Conservation (phyloP, 805 yeast species). For the Lachancea sp. region DNA sequence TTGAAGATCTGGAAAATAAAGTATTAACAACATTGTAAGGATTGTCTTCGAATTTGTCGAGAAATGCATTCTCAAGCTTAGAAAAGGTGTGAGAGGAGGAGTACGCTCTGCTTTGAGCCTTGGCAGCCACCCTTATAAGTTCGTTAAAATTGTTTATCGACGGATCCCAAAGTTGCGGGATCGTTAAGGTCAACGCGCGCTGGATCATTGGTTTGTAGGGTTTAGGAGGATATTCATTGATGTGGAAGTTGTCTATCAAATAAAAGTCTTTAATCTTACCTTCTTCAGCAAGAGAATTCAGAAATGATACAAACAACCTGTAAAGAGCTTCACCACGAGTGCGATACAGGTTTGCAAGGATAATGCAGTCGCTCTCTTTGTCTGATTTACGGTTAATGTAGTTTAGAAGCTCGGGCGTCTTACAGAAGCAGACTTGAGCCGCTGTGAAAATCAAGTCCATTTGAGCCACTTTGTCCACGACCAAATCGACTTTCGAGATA, state of each 20-base stretch:
- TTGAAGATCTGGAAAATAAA: conserved; percentile 34
- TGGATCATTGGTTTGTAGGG: conserved; percentile 32
- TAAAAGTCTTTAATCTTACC: conserved; percentile 29
- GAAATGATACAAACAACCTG: conserved; percentile 31
- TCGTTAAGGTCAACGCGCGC: conserved; percentile 33
- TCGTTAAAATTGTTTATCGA: conserved; percentile 29
- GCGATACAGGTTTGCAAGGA: conserved; percentile 30
- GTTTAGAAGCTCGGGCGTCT: conserved; percentile 16
- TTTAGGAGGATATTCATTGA: conserved; percentile 32
- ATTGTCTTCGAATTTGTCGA: conserved; percentile 38
- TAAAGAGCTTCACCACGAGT: conserved; percentile 33
- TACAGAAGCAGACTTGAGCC: conserved; percentile 33
- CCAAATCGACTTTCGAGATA: conserved; percentile 28
- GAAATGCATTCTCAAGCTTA: conserved; percentile 36
- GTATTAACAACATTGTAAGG: conserved; percentile 33
- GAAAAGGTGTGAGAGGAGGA: conserved; percentile 33
- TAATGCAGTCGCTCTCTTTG: conserved; percentile 27
- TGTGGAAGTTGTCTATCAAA: conserved; percentile 30
- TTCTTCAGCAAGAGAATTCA: conserved; percentile 31
- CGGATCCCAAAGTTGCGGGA: conserved; percentile 20
- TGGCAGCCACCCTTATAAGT: conserved; percentile 34
- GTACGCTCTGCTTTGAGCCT: conserved; percentile 31
- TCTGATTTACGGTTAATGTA: conserved; percentile 2
- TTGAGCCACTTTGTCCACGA: conserved; percentile 27
- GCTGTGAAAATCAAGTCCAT: conserved; percentile 34